A percentile compares a stretch with the other conserved stretches of the same genome.
These are phyloP conservation scores for Colletotrichum siamense DNA, from an alignment of 2,329 filamentous ascomycete species.

Conservation along the genomic window DNA sequence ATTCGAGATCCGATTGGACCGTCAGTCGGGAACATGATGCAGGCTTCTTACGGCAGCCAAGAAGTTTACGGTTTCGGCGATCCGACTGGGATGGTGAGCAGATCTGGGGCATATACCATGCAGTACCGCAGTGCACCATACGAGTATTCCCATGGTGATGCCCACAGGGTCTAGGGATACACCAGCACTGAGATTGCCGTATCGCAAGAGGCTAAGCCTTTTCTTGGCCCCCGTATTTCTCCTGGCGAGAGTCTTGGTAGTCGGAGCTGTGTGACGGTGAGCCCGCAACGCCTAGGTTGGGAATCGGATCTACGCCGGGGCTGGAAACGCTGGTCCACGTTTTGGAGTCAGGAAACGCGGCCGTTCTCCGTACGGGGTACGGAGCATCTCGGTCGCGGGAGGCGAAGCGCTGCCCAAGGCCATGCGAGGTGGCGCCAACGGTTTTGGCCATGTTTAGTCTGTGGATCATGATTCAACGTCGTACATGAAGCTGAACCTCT, in stretches of 20 bases:
- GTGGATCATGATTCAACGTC: background rate
- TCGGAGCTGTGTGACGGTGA: background rate
- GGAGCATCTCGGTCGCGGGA: background rate
- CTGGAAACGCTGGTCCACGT: conserved; percentile 10
- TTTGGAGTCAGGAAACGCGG: conserved; percentile 9
- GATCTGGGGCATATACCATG: background rate
- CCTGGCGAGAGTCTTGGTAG: background rate
- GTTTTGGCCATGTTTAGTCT: conserved; percentile 2
- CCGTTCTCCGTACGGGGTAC: background rate
- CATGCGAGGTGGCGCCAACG: background rate
- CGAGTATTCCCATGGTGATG: background rate
- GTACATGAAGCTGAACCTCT: background rate
- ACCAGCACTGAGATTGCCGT: background rate
- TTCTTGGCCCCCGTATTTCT: background rate
- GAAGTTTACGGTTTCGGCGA: conserved; percentile 21
- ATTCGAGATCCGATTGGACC: conserved; percentile 15
- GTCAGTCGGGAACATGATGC: conserved; percentile 5
- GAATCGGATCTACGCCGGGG: background rate
- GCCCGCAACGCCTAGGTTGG: background rate
- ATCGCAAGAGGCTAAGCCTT: conserved; percentile 4
- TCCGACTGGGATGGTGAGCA: conserved; percentile 9
- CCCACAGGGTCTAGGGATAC: background rate
- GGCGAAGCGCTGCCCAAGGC: background rate
- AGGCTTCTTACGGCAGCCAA: conserved; percentile 16
- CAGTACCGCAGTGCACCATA: background rate